Base-by-base conservation (phyloP, 2,329 filamentous ascomycete species). In the Diaporthe ilicicola region DNA sequence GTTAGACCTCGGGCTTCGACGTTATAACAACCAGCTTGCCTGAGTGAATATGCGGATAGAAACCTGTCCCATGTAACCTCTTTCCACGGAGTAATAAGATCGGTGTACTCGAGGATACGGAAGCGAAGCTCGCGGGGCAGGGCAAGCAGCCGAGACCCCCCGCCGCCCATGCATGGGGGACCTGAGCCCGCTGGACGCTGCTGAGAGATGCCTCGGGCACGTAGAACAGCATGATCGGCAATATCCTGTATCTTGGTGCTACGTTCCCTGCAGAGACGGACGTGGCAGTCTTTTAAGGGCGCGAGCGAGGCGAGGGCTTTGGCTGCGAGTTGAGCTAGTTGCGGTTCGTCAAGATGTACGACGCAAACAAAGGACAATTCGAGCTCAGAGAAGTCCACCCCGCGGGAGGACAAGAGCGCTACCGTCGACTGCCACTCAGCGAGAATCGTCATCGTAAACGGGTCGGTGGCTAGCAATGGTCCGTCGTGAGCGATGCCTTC, bases 31-130 rank as follows among this genome's bases (percentile, higher is more conserved):
- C 39, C 46, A 0, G 24, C 6, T 17, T 27, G 50, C n/a, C 67
- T 54, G 34, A 27, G 24, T 13, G 4, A n/a, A 15, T 29, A 59
- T 19, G 4, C 3, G 12, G 37, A 22, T 7, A 15, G n/a, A 19
- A 15, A 2, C 19, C 67, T 19, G 27, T 34, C 53, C 76, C 76
- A 78, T 7, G 70, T 53, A 5, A 76, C 73, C 22, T 76, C 64
- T 12, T 65, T 73, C 12, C 37, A 56, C 0, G 76, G 76, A 1
- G 74, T 72, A 22, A 76, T 69, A 2, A 78, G 72, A 32, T 77
- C 75, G 17, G 76, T 78, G 37, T 76, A 75, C 50, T 65, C 46
- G 3, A 77, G 70, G 8, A 77, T 74, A 1, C 72, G 59, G 32
- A 68, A 68, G 22, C 74, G 73, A 29, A 77, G 22, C 54, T 77